phyloP scores from a whole-genome alignment of 2,329 filamentous ascomycete species.

The Penicillium sp. region DNA sequence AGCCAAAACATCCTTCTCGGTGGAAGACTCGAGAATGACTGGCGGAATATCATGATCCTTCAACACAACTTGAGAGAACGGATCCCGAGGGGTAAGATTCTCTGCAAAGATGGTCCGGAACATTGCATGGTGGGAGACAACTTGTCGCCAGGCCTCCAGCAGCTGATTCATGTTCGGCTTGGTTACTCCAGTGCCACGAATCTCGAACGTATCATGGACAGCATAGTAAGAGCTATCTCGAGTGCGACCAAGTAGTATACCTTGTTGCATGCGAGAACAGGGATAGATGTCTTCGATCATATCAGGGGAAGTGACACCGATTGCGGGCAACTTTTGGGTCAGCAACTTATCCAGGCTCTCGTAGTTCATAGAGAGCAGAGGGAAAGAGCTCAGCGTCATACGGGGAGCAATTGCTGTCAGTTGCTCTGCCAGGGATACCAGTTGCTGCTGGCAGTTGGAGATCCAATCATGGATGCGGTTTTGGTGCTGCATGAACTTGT shows the following conservation, averaged over 20 bases:
- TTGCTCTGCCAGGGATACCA: slow-evolving; percentile 39
- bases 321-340: slow-evolving; percentile 43
- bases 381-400: slow-evolving; percentile 52
- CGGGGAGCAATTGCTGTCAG: slow-evolving; percentile 34
- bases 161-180: slow-evolving; percentile 38
- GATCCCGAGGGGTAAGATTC: slow-evolving; percentile 39
- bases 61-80: slow-evolving; percentile 45
- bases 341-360: slow-evolving; percentile 47
- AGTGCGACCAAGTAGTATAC: slow-evolving; percentile 43
- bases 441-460: slow-evolving; percentile 41
- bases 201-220: slow-evolving; percentile 47
- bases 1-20: slow-evolving; percentile 38
- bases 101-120: slow-evolving; percentile 47
- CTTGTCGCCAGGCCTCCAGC: slow-evolving; percentile 39
- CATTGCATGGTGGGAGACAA: slow-evolving; percentile 43
- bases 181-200: slow-evolving; percentile 26
- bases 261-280: slow-evolving; percentile 48
- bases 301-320: slow-evolving; percentile 42
- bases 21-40: slow-evolving; percentile 38
- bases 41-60: slow-evolving; percentile 39
- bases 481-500: slow-evolving; percentile 56
- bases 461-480: slow-evolving; percentile 53
- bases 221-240: slow-evolving; percentile 45
- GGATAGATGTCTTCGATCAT: slow-evolving; percentile 53
- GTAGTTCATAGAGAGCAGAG: slow-evolving; percentile 54